phyloP scores from a whole-genome alignment of 176 grass and related monocot species.

The Miscanthus lutarioriparius region DNA sequence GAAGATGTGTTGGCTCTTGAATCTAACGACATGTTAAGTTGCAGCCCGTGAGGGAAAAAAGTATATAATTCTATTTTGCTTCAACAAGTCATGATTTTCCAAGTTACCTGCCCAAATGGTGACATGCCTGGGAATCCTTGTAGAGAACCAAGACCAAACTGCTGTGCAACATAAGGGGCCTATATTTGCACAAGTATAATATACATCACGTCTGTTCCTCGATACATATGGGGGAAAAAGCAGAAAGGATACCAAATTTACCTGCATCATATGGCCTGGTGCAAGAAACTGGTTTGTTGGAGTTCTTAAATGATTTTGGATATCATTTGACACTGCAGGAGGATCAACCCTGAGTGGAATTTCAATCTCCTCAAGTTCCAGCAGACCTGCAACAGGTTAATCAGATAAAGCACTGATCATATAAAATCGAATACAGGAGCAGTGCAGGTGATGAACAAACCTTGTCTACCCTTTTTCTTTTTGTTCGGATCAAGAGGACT shows the following conservation, averaged over 20 bases:
- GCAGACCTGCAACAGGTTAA: constrained; percentile 48
- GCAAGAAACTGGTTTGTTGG: constrained; percentile 65
- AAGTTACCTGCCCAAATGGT: constrained; percentile 81
- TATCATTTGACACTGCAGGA: constrained; percentile 45
- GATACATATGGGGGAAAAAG: neutral
- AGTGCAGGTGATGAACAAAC: constrained; percentile 36
- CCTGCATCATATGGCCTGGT: constrained; percentile 78
- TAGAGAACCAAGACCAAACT: constrained; percentile 70
- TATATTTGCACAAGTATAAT: constrained; percentile 41
- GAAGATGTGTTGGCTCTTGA: constrained; percentile 64
- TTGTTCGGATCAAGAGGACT: constrained; percentile 58
- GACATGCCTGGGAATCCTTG: constrained; percentile 79
- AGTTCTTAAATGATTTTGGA: constrained; percentile 65
- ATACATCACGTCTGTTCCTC: neutral
- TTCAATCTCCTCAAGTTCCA: constrained; percentile 56
- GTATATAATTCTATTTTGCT: neutral
- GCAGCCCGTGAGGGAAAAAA: neutral
- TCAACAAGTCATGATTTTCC: constrained; percentile 13
- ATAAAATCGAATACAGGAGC: constrained; percentile 21
- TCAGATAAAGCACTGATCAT: constrained; percentile 9
- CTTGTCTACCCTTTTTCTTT: constrained; percentile 68
- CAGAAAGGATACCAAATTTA: constrained; percentile 30
- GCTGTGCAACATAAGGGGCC: constrained; percentile 71
- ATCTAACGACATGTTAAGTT: constrained; percentile 46
- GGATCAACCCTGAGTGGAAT: constrained; percentile 47